Conservation (phyloP, 257 asterid species). For the Paulownia fortunei region DNA sequence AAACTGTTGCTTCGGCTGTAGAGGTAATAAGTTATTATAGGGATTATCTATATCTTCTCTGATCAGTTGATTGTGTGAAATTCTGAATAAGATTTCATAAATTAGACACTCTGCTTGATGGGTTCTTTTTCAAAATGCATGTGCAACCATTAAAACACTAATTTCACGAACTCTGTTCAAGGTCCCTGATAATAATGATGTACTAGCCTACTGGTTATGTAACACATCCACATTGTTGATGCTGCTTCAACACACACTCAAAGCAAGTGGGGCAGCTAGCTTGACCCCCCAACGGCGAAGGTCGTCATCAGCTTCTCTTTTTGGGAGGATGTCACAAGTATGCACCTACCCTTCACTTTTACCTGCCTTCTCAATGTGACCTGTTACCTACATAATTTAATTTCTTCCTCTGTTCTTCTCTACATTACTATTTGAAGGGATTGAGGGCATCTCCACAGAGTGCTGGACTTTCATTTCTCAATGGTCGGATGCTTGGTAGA, state of each 20-base stretch:
- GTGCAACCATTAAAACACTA: conserved; percentile 25
- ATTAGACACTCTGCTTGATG: not conserved
- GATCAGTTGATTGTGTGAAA: conserved; percentile 5
- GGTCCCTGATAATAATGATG: conserved; percentile 90
- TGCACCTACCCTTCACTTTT: conserved; percentile 30
- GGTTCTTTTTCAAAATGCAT: not conserved
- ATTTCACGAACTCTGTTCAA: conserved; percentile 38
- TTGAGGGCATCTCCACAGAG: conserved; percentile 94
- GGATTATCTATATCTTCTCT: conserved; percentile 6
- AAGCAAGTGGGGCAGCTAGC: conserved; percentile 97
- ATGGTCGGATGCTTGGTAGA: conserved; percentile 84
- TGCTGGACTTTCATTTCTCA: conserved; percentile 84
- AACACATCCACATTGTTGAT: conserved; percentile 91
- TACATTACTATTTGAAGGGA: conserved; percentile 57
- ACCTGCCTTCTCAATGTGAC: conserved; percentile 32
- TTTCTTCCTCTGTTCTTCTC: conserved; percentile 29
- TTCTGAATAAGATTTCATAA: conserved; percentile 5
- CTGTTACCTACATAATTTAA: conserved; percentile 18
- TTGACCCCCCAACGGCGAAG: conserved; percentile 94
- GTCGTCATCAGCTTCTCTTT: conserved; percentile 94
- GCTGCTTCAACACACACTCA: conserved; percentile 98
- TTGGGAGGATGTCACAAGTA: conserved; percentile 99
- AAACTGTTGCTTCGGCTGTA: conserved; percentile 78
- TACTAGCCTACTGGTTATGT: conserved; percentile 90
- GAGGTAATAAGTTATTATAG: conserved; percentile 60